phyloP scores from a whole-genome alignment of 495 filamentous ascomycete genomes.

The Tuber aestivum region DNA sequence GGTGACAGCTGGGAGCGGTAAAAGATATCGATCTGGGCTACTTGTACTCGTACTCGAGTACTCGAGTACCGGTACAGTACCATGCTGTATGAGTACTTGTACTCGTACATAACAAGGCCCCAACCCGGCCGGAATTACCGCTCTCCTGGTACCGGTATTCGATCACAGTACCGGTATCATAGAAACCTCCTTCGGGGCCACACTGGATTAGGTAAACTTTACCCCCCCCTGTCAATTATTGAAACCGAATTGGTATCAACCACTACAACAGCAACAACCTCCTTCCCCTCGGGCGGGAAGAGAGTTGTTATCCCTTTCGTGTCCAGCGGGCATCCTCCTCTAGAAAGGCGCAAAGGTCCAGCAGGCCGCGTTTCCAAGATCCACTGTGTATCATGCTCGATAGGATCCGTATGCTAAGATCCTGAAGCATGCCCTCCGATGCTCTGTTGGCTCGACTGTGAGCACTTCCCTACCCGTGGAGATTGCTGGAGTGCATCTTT shows the following conservation, averaged over 20 bases:
- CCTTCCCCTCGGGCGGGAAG: background rate
- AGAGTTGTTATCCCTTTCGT: background rate
- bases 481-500: background rate
- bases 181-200: background rate
- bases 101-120: background rate
- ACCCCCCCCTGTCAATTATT: background rate
- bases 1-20: background rate
- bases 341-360: background rate
- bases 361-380: background rate
- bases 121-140: background rate
- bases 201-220: background rate
- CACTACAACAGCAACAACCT: background rate
- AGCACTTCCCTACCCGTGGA: background rate
- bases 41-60: too few relatives aligned
- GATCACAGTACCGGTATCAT: background rate
- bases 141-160: background rate
- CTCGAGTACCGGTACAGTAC: background rate
- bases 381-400: background rate
- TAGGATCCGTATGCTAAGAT: background rate
- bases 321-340: background rate
- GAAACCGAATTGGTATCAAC: background rate
- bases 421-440: background rate
- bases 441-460: background rate
- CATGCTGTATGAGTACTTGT: background rate
- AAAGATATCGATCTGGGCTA: background rate